These are phyloP conservation scores for Eucalyptus sp. DNA, from an alignment of 345 rosid species.

Conservation along the genomic window DNA sequence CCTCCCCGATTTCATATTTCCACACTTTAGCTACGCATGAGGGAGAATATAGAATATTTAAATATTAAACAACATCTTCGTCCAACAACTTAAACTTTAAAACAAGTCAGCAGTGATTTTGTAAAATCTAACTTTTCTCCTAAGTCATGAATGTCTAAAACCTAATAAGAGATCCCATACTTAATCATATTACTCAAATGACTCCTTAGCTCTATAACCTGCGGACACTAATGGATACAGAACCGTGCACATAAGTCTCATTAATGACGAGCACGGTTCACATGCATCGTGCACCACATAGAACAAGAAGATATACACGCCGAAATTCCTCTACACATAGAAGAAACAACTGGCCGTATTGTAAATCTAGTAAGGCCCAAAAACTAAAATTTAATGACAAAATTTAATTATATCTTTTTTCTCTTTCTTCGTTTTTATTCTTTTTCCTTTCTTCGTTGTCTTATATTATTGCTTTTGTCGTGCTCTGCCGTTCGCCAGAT, in stretches of 20 bases:
- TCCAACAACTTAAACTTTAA: too few relatives aligned
- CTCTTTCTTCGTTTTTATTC: too few relatives aligned
- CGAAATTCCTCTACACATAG: neutral
- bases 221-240: neutral
- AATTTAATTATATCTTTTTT: too few relatives aligned
- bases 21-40: fast-evolving
- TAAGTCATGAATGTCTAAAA: neutral
- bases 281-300: neutral
- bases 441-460: neutral
- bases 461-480: neutral
- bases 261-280: neutral
- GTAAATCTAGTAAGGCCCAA: neutral
- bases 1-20: neutral
- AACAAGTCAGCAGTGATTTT: fast-evolving
- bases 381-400: neutral
- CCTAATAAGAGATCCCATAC: neutral
- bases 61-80: too few relatives aligned
- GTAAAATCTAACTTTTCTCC: neutral
- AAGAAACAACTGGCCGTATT: neutral
- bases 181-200: neutral
- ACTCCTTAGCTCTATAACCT: neutral
- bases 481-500: neutral
- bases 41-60: too few relatives aligned
- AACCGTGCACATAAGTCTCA: neutral
- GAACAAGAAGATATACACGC: neutral